Base-by-base conservation (phyloP, 2,329 filamentous ascomycete genomes). In the Dendrostoma leiphaemia region DNA sequence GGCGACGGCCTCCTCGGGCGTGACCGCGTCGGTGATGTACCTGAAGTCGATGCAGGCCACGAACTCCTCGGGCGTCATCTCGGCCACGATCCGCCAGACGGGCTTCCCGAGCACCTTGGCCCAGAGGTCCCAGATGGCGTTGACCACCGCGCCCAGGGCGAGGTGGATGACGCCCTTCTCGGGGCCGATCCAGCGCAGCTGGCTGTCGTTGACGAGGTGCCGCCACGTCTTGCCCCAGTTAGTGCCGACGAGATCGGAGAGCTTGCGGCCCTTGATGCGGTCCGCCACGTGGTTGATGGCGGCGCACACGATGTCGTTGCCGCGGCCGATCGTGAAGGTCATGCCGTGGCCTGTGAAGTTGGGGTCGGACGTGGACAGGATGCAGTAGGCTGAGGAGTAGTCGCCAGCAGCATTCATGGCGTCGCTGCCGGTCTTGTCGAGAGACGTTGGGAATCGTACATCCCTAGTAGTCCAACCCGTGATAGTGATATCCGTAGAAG, bases 41-140 rank as follows among this genome's bases (percentile, higher is more conserved):
- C 91, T 82, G 77, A 96, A 97, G 74, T 96, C 92, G 68, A 97
- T 92, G 74, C 91, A 93, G 56, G 79, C 74, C 48, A 96, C 91
- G 48, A 95, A 84, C 74, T 96, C 87, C 72, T 94, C 88, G 1
- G 91, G 90, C 3, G 81, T 86, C 89, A 96, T 95, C 62, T 96
- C 91, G 10, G 89, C 88, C 23, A 97, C 88, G 59, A 97, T 87
- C 56, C 85, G 82, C 92, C 91, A 96, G 13, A 96, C 90, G 3
- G 91, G 92, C 77, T 96, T 96, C 60, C 82, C 80, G 32, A 94
- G 82, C 2, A 81, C 81, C 76, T 95, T 96, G 51, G 90, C 91
- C 91, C 91, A 96, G n/a, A 96, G 82, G 70, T 96, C 91, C 91
- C 91, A 96, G 64, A 96, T 79, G 15, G 91, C 91, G 69, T 96